Evolutionary conservation across 495 filamentous ascomycete genomes (phyloP), one percentile per base, ranked within the genome.

Genomic region (Podospora pseudopauciseta): DNA sequence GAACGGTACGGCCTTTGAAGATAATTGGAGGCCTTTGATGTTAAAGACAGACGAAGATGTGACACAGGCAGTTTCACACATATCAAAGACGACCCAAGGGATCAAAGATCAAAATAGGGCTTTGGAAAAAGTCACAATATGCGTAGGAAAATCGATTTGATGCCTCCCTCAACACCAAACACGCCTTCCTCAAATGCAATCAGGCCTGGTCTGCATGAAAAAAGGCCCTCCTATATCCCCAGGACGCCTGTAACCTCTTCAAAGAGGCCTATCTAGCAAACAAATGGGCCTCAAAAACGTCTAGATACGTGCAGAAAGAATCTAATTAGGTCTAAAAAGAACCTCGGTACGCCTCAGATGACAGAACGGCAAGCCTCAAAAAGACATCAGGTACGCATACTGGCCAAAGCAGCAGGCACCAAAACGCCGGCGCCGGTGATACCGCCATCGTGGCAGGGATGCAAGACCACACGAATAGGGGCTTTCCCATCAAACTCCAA

Each of bases 381-480:
- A 30, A 30, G 11, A n/a, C 6, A 9, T 62, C 27, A 58, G 6
- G 55, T 26, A 19, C 27, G 19, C 30, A 67, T 65, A 27, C 73
- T 72, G 16, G 68, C 71, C 64, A 78, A 70, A 67, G 73, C 80
- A 28, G 69, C 81, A 68, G 87, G 88, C n/a, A 88, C 89, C 67
- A 94, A 76, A 32, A 93, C 89, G 5, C 89, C 91, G 5, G 91
- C 91, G 0, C 91, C 91, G 60, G 88, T 89, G 61, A 93, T 87
- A 16, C 90, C 91, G 15, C 91, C 91, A 75, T 93, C 90, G 32
- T 89, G 86, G 63, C 89, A 91, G 63, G 91, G 89, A 53, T 82
- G 82, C 63, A 94, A 74, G 27, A 89, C 84, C 5, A 93, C 86
- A 32, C 83, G 84, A 65, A 89, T 86, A 4, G 84, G 85, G 23